Evolutionary conservation across 1,284 basidiomycete genomes (phyloP).

Genomic region (Cutaneotrichosporon curvatum): DNA sequence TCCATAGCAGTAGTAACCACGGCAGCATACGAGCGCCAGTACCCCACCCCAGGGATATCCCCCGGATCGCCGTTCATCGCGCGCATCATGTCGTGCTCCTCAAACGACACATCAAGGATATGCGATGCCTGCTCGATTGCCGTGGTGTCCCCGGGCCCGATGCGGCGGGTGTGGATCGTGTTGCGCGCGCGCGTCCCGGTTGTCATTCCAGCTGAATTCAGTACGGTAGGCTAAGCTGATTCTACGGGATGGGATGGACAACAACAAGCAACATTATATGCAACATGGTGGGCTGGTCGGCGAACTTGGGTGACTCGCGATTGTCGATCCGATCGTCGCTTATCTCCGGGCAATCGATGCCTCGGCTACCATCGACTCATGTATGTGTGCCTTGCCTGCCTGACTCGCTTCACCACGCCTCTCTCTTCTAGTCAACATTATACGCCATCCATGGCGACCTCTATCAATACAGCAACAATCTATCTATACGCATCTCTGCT

Average conservation of each 20-base stretch:
- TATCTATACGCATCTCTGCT: not conserved
- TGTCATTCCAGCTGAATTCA: no score
- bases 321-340: no score
- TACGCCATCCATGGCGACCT: not conserved
- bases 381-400: no score
- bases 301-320: no score
- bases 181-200: not conserved
- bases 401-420: no score
- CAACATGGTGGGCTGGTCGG: no score
- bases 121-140: not conserved
- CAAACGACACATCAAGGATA: not conserved
- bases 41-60: not conserved
- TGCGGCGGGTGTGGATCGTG: not conserved
- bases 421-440: no score
- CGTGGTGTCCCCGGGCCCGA: not conserved
- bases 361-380: no score
- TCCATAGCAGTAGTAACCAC: slow-evolving; percentile 7
- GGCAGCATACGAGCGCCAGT: not conserved
- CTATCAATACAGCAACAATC: not conserved
- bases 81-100: not conserved
- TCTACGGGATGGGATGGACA: no score
- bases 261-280: no score
- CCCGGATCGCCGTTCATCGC: slow-evolving; percentile 2
- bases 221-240: no score
- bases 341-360: no score